Percentiles rank a stretch among this genome's conserved stretches.
phyloP scores from a whole-genome alignment of 805 yeast genomes.

The Komagataella populi region DNA sequence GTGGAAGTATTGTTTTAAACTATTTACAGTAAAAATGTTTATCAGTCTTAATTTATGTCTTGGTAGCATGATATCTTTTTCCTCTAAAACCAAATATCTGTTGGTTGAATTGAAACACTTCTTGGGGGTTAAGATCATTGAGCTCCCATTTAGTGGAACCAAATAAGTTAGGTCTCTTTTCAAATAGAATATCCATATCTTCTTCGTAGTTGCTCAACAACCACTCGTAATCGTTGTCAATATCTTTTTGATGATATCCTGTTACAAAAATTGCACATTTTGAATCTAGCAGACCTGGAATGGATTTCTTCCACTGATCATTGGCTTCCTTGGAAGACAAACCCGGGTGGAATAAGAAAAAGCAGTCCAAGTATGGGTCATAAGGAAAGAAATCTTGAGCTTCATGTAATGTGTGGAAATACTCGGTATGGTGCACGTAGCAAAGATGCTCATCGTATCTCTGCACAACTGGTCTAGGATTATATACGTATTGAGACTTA shows the following conservation, averaged over 20 bases:
- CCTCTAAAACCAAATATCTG: constrained; percentile 88
- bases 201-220: constrained; percentile 49
- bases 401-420: constrained; percentile 83
- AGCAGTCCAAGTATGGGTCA: constrained; percentile 90
- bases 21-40: not conserved
- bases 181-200: constrained; percentile 73
- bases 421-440: constrained; percentile 76
- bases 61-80: constrained; percentile 80
- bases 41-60: not conserved
- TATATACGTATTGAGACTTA: constrained; percentile 42
- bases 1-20: not conserved
- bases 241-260: constrained; percentile 73
- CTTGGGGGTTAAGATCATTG: constrained; percentile 85
- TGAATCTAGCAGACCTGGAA: constrained; percentile 81
- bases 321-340: constrained; percentile 69
- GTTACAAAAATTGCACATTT: constrained; percentile 89
- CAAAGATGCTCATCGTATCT: constrained; percentile 64
- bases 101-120: constrained; percentile 85
- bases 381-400: constrained; percentile 94
- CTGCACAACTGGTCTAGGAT: constrained; percentile 54
- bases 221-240: constrained; percentile 59
- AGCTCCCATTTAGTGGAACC: constrained; percentile 90
- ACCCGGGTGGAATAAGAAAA: constrained; percentile 94
- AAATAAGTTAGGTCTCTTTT: constrained; percentile 58
- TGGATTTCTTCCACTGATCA: constrained; percentile 71